Evolutionary conservation across 306 rosid genomes (phyloP), one percentile per base, ranked within the genome.

Genomic region (Prunus dulcis): DNA sequence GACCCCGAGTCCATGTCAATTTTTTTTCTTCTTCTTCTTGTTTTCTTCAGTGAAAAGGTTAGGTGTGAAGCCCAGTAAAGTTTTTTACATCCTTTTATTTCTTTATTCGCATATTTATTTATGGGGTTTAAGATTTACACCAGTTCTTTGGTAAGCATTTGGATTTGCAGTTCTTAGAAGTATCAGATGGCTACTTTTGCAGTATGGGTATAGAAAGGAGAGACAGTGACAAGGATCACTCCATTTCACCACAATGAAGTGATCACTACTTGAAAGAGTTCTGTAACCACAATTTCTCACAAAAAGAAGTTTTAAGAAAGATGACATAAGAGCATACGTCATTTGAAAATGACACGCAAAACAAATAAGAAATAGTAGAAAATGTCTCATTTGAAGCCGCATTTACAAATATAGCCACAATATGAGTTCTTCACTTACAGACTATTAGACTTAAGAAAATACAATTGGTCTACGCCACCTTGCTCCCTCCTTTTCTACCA

Each of bases 401-500:
- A 79, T 79, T 28, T 80, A 73, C 78, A 80, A 49, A 53, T 58
- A 41, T 80, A 67, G 66, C 50, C 34, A 68, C 71, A 74, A 67
- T 67, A 47, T 67, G 43, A 74, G 67, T 80, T 74, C 74, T 80
- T 74, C 74, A 56, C 57, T 58, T 23, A 23, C 12, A 58, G 34
- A 55, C 61, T n/a, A 56, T 28, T 64, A 51, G 18, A 57, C 65
- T 53, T n/a, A 45, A 41, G 57, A 72, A 65, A 78, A 74, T 73
- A 67, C 58, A 80, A 65, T 49, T 67, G 52, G 77, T 79, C 56
- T 51, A 51, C n/a, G 52, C 41, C 76, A 41, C 23, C 64, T 74
- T 49, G 53, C 75, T 84, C 83, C 60, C 79, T 88, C 80, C 80
- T 73, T 67, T 65, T 47, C 64, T 81, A 86, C 61, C 79, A 79